These are phyloP conservation scores for Tranzscheliella williamsii DNA, from an alignment of 1,284 basidiomycete genomes.

Conservation along the genomic window DNA sequence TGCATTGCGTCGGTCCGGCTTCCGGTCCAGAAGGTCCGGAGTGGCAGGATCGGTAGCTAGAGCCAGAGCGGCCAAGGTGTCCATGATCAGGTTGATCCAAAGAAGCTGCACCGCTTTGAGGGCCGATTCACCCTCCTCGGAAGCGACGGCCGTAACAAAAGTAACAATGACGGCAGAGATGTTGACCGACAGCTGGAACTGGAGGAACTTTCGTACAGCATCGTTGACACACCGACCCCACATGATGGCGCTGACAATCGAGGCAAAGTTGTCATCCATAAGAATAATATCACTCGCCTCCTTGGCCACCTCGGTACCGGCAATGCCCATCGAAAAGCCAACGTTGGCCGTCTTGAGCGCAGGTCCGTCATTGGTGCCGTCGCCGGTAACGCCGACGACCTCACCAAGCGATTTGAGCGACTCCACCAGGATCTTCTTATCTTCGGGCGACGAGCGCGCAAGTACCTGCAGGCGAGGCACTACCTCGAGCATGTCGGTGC, in stretches of 20 bases:
- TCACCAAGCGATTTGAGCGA: slow-evolving; percentile 85
- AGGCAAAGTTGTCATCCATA: slow-evolving; percentile 90
- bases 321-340: slow-evolving; percentile 80
- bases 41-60: slow-evolving; percentile 94
- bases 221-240: slow-evolving; percentile 99
- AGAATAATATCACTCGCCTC: slow-evolving; percentile 98
- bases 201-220: slow-evolving; percentile 93
- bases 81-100: slow-evolving; percentile 94
- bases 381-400: slow-evolving; percentile 94
- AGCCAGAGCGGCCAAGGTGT: slow-evolving; percentile 94
- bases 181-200: slow-evolving; percentile 97
- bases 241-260: slow-evolving; percentile 95
- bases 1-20: slow-evolving; percentile 83
- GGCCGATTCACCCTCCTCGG: slow-evolving; percentile 75
- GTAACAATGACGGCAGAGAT: slow-evolving; percentile 93
- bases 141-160: slow-evolving; percentile 85
- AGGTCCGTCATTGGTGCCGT: slow-evolving; percentile 97
- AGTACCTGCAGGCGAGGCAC: slow-evolving; percentile 68
- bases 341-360: slow-evolving; percentile 77
- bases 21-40: slow-evolving; percentile 77
- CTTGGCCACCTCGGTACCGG: slow-evolving; percentile 97
- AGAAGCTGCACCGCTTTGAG: slow-evolving; percentile 92
- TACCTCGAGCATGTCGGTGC: slow-evolving; percentile 64
- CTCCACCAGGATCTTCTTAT: slow-evolving; percentile 91
- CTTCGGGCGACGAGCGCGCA: slow-evolving; percentile 95